Evolutionary conservation across 2,329 filamentous ascomycete genomes (phyloP).

Genomic region (Epichloe brachyelytri): DNA sequence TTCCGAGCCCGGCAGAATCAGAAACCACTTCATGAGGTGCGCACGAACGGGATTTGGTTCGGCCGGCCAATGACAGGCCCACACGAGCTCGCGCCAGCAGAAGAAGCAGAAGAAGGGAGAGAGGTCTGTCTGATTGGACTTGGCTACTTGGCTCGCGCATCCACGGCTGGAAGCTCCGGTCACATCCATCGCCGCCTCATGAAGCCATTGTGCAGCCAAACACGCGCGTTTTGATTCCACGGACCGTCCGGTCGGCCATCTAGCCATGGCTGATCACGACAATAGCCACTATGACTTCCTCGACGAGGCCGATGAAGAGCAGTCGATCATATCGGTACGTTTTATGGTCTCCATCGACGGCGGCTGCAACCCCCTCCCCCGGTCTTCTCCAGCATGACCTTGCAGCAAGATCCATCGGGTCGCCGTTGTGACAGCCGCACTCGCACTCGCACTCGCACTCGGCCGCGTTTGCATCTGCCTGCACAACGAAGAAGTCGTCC

Average conservation of each 20-base stretch:
- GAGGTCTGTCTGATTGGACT: neutral
- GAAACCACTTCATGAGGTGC: neutral
- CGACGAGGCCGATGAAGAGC: constrained; percentile 34
- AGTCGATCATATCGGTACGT: constrained; percentile 31
- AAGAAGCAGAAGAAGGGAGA: neutral
- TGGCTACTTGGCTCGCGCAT: neutral
- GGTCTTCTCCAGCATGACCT: neutral
- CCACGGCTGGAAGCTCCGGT: neutral
- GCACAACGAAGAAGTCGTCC: constrained; percentile 1
- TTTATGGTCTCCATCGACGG: neutral
- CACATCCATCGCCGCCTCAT: constrained; percentile 4
- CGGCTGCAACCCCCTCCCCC: neutral
- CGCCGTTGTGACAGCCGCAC: neutral
- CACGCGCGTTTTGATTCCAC: neutral
- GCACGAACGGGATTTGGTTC: too few species aligned
- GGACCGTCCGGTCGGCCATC: constrained; percentile 4
- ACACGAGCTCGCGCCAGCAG: neutral
- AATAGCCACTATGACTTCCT: constrained; percentile 30
- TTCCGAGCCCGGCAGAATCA: neutral
- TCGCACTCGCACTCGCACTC: neutral
- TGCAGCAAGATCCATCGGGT: neutral
- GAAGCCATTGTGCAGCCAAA: constrained; percentile 3
- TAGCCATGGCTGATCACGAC: constrained; percentile 29
- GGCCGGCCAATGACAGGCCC: neutral
- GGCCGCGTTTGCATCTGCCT: neutral